Evolutionary conservation across 768 basidiomycete species (phyloP), one percentile per base, ranked within the genome.

Genomic region (Boletus edulis): DNA sequence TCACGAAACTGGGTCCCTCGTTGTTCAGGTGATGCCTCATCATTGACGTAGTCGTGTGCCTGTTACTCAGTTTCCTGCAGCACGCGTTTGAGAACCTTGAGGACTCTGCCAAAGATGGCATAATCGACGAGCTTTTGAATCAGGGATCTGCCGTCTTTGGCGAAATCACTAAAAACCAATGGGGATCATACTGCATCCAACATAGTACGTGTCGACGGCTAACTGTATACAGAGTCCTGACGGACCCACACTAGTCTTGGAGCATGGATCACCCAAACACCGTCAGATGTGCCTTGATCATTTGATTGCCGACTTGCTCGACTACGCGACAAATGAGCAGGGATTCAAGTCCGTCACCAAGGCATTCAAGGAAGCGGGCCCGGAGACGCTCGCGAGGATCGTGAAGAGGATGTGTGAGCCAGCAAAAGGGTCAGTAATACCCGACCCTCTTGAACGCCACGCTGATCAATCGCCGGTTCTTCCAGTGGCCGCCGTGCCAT

Each of bases 331-430:
- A 20, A 87, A 84, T 63, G 88, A 92, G 63, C 91, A 93, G 70
- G 91, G 91, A n/a, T 81, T 85, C 62, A 94, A 94, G 73, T 90
- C 87, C 15, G 82, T 94, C 56, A 88, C 84, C 45, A 93, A 93
- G 73, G 89, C 89, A 31, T 75, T 94, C 54, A 94, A 93, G 68
- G 90, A 92, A 71, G 87, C 88, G 4, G 88, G 88, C 0, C 82
- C 84, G 52, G 87, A 89, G 13, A 89, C 85, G 3, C 76, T 91
- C 38, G 84, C 89, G 57, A 81, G 78, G 52, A 80, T 93, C 49
- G 85, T 91, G 42, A 82, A 82, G 64, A 79, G 89, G 57, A 89
- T 94, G 87, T 91, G 90, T 59, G 91, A 93, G 65, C 86, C 89
- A 4, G 86, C 90, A 0, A 89, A 86, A 73, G 86, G 87, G 91